phyloP scores from a whole-genome alignment of 1,139 yeast species.

The Diutina ranongensis region DNA sequence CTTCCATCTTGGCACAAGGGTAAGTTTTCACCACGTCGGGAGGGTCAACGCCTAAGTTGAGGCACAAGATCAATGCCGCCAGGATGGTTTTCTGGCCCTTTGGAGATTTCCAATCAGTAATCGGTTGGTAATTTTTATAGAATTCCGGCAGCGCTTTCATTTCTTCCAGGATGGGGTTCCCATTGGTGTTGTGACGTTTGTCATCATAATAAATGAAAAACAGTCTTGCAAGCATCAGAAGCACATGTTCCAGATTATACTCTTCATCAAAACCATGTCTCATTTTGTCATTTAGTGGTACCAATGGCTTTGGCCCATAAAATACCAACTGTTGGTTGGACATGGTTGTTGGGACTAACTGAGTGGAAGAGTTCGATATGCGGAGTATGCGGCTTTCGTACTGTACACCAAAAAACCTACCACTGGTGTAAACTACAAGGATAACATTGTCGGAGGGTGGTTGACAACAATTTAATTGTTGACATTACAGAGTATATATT shows the following conservation, averaged over 20 bases:
- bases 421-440: no score
- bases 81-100: constrained; percentile 90
- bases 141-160: constrained; percentile 33
- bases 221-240: constrained; percentile 52
- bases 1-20: constrained; percentile 87
- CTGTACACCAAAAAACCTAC: no score
- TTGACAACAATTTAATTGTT: no score
- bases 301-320: constrained; percentile 16
- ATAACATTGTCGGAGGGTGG: no score
- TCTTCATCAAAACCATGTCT: constrained; percentile 81
- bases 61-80: constrained; percentile 83
- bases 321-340: background rate
- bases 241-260: constrained; percentile 49
- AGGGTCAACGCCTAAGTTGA: constrained; percentile 93
- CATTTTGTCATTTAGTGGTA: constrained; percentile 42
- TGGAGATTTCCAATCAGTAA: constrained; percentile 84
- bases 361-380: background rate
- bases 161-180: constrained; percentile 62
- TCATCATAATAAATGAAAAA: constrained; percentile 78
- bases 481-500: no score
- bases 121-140: constrained; percentile 50
- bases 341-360: background rate
- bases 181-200: constrained; percentile 85
- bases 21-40: constrained; percentile 92
- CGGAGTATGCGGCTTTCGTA: no score